Percentiles rank a stretch among this genome's conserved stretches.
Conservation (phyloP, 768 basidiomycete genomes). For the Chalciporus sphaerocephalus region DNA sequence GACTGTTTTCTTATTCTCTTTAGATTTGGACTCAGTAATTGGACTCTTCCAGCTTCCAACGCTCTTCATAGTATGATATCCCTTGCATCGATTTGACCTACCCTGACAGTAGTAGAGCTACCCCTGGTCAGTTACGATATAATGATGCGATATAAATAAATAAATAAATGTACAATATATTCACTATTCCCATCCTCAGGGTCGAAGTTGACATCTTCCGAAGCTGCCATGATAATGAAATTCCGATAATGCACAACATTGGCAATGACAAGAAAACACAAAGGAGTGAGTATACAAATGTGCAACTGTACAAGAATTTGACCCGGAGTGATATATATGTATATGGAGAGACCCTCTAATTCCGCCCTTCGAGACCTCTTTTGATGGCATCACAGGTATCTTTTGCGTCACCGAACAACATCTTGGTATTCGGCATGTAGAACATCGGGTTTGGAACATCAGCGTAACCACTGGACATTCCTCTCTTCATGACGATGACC, state of each 20-base stretch:
- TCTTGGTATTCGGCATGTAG: conserved; percentile 85
- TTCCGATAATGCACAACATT: neutral
- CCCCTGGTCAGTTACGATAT: conserved; percentile 22
- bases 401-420: conserved; percentile 91
- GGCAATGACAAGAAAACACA: conserved; percentile 6
- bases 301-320: conserved; percentile 9
- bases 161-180: conserved; percentile 23
- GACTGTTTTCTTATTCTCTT: conserved; percentile 18
- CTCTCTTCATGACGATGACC: conserved; percentile 89
- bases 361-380: conserved; percentile 46
- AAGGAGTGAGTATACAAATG: conserved; percentile 20
- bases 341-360: conserved; percentile 3
- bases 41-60: conserved; percentile 21
- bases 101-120: conserved; percentile 5
- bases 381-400: conserved; percentile 82
- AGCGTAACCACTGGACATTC: conserved; percentile 85
- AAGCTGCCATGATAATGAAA: too few species aligned
- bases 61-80: conserved; percentile 20
- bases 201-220: too few species aligned
- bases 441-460: conserved; percentile 94
- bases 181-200: too few species aligned
- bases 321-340: conserved; percentile 1
- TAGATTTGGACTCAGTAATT: conserved; percentile 27
- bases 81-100: conserved; percentile 13
- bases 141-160: conserved; percentile 29